A percentile compares a stretch with the other conserved stretches of the same genome.
These are phyloP conservation scores for Rhodotorula sp. DNA, from an alignment of 1,284 basidiomycete species.

Conservation along the genomic window DNA sequence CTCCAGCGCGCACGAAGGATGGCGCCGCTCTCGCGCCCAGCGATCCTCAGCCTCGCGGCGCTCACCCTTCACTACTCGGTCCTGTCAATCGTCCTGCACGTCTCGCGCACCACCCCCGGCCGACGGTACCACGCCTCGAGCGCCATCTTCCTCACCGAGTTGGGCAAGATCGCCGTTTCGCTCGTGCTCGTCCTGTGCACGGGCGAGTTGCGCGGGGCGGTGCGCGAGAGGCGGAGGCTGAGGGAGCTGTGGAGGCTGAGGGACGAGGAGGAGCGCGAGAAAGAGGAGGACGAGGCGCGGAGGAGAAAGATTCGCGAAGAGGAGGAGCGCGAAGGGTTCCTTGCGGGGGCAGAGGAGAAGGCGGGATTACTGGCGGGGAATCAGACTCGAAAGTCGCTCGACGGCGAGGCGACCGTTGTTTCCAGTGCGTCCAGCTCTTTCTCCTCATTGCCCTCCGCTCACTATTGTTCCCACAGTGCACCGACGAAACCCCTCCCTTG, in stretches of 20 bases:
- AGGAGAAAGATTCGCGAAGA: background rate
- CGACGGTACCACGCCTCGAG: slow-evolving; percentile 41
- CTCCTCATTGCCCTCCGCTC: background rate
- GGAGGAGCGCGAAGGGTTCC: background rate
- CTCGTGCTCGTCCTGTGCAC: slow-evolving; percentile 35
- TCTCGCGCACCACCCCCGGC: slow-evolving; percentile 17
- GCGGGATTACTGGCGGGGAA: background rate
- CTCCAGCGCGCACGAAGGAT: background rate
- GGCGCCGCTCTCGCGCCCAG: slow-evolving; percentile 10
- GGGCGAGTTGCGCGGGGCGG: slow-evolving; percentile 25
- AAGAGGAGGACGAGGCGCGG: background rate
- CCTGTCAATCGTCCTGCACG: slow-evolving; percentile 27
- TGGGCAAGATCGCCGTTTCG: slow-evolving; percentile 46
- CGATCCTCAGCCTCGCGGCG: slow-evolving; percentile 20
- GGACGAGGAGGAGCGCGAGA: background rate
- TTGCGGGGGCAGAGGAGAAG: background rate
- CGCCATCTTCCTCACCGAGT: slow-evolving; percentile 45
- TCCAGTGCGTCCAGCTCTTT: background rate
- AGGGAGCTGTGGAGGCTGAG: background rate
- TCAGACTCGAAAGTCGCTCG: background rate
- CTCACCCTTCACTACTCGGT: slow-evolving; percentile 35
- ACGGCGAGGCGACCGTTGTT: slow-evolving; percentile 13
- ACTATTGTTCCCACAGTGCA: background rate
- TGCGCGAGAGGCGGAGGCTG: slow-evolving; percentile 1
- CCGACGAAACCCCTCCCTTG: slow-evolving; percentile 6